Conservation (phyloP, 140 eudicot species). For the Erigeron philadelphicus region DNA sequence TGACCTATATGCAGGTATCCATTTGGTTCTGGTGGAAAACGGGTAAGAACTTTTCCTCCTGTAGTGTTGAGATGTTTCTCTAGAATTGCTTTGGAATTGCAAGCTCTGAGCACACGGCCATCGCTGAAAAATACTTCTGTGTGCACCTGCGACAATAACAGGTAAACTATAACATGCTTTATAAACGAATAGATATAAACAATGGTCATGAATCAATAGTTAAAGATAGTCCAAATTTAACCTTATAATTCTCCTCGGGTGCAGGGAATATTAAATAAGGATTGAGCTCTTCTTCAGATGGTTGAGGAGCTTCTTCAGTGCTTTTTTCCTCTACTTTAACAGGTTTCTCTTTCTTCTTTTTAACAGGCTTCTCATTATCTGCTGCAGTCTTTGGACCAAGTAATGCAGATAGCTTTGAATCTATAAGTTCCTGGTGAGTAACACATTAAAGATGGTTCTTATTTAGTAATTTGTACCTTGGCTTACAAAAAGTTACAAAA, state of each 20-base stretch:
- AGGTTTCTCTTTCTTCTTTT: conserved; percentile 95
- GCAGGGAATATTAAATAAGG: conserved; percentile 79
- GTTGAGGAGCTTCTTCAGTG: conserved; percentile 39
- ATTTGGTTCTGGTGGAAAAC: conserved; percentile 99
- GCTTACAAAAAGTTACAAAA: background rate
- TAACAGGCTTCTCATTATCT: conserved; percentile 80
- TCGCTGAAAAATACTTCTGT: conserved; percentile 88
- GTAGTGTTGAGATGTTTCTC: conserved; percentile 68
- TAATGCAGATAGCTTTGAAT: conserved; percentile 54
- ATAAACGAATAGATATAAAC: background rate
- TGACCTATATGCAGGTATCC: conserved; percentile 97
- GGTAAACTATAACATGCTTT: background rate
- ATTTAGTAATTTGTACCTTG: background rate
- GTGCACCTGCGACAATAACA: conserved; percentile 59
- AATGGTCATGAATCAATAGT: background rate
- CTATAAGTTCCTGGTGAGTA: conserved; percentile 56
- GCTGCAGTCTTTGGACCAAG: conserved; percentile 93
- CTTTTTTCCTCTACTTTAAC: conserved; percentile 64
- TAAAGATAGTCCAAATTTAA: conserved; percentile 3
- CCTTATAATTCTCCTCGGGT: conserved; percentile 84
- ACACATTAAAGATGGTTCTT: conserved; percentile 13
- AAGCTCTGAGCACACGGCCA: conserved; percentile 65
- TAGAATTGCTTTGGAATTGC: conserved; percentile 71
- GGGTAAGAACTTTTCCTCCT: conserved; percentile 76
- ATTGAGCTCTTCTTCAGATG: conserved; percentile 80